Conservation (phyloP, 208 protist species). For the Acanthamoeba divionensis region DNA sequence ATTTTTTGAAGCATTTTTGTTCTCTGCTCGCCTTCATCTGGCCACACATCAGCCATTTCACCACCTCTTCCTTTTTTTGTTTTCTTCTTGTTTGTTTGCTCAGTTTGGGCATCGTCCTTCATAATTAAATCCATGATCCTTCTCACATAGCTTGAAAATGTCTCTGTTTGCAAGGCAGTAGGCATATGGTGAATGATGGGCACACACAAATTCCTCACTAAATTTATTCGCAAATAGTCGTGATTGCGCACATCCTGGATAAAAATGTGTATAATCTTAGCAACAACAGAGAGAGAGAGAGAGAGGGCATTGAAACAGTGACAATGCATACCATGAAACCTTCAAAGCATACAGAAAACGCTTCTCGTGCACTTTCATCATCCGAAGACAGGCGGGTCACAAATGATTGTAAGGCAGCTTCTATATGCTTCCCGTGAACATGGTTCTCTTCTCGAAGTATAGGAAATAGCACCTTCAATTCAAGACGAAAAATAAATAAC, state of each 20-base stretch:
- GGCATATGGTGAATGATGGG: conserved; percentile 42
- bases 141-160: neutral
- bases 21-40: conserved; percentile 47
- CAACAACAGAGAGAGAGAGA: neutral
- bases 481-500: neutral
- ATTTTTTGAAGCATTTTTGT: conserved; percentile 66
- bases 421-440: conserved; percentile 35
- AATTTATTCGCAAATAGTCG: conserved; percentile 9
- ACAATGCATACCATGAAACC: neutral
- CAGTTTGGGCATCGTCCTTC: conserved; percentile 18
- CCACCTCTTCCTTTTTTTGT: neutral
- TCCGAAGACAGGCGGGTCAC: conserved; percentile 6
- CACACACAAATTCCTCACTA: conserved; percentile 34
- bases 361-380: neutral
- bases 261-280: neutral
- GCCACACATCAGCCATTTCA: conserved; percentile 5
- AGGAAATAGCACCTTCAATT: conserved; percentile 56
- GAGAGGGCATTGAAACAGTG: neutral
- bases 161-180: neutral
- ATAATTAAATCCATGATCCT: conserved; percentile 54
- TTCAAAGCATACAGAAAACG: conserved; percentile 60
- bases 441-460: conserved; percentile 63
- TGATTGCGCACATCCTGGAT: conserved; percentile 15
- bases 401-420: conserved; percentile 13
- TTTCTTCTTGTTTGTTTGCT: neutral